A percentile compares a stretch with the other conserved stretches of the same genome.
Conservation (phyloP, 768 basidiomycete species). For the Rhodotorula paludigena region DNA sequence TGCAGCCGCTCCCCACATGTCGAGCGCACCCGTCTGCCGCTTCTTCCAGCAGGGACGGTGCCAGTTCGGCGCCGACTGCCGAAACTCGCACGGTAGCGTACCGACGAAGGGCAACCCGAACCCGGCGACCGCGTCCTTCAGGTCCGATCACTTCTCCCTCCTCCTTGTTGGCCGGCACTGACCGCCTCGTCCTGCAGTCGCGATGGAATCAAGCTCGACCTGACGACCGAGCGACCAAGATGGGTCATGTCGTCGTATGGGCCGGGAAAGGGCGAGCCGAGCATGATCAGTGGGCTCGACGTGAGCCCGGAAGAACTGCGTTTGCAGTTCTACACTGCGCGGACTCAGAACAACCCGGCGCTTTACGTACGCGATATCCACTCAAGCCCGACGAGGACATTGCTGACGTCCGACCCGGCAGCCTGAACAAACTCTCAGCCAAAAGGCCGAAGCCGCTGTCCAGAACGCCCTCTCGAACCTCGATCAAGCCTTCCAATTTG, state of each 20-base stretch:
- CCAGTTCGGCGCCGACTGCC: slow-evolving; percentile 62
- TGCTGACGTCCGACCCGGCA: not conserved
- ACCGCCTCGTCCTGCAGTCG: slow-evolving; percentile 49
- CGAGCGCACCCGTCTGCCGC: slow-evolving; percentile 51
- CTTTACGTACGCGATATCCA: slow-evolving; percentile 22
- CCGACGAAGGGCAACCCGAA: slow-evolving; percentile 43
- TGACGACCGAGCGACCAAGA: slow-evolving; percentile 65
- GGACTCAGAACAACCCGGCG: slow-evolving; percentile 18
- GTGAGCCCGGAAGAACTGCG: slow-evolving; percentile 74
- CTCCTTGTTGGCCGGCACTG: no score
- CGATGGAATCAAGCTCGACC: slow-evolving; percentile 62
- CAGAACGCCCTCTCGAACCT: slow-evolving; percentile 32
- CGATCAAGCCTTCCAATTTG: slow-evolving; percentile 34
- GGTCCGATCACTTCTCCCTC: not conserved
- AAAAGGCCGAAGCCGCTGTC: slow-evolving; percentile 25
- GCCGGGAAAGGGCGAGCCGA: slow-evolving; percentile 67
- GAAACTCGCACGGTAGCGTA: slow-evolving; percentile 59
- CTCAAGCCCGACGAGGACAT: not conserved
- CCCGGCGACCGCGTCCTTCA: slow-evolving; percentile 37
- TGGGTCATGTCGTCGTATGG: slow-evolving; percentile 79
- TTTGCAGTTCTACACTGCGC: slow-evolving; percentile 45
- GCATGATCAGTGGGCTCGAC: slow-evolving; percentile 62
- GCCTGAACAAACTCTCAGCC: slow-evolving; percentile 24
- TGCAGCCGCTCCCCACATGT: not conserved
- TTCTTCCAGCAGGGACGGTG: slow-evolving; percentile 63